Percentiles rank a stretch among this genome's conserved stretches.
These are phyloP conservation scores for Tricholoma sp. DNA, from an alignment of 768 basidiomycete genomes.

Conservation along the genomic window DNA sequence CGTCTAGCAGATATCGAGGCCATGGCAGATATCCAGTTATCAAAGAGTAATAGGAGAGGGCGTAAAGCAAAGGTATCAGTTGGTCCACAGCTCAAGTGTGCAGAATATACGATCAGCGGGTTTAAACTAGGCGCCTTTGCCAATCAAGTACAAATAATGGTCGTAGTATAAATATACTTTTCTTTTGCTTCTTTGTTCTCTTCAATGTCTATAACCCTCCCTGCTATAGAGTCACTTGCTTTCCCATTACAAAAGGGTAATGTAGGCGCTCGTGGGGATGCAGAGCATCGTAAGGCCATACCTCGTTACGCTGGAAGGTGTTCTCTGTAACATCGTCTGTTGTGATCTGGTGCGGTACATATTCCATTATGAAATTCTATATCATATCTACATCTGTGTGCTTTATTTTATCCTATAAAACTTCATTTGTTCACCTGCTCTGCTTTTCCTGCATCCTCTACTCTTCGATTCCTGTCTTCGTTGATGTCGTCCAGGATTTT, in stretches of 20 bases:
- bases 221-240: slow-evolving; percentile 72
- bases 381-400: not conserved
- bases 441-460: slow-evolving; percentile 32
- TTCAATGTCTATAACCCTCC: slow-evolving; percentile 40
- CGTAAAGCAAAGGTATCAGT: not conserved
- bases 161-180: slow-evolving; percentile 23
- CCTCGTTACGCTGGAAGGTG: slow-evolving; percentile 19
- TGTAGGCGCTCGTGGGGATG: slow-evolving; percentile 70
- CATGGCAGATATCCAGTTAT: slow-evolving; percentile 31
- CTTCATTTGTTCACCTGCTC: slow-evolving; percentile 16
- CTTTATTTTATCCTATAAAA: not conserved
- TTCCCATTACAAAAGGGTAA: slow-evolving; percentile 34
- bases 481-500: slow-evolving; percentile 82
- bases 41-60: not conserved
- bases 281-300: slow-evolving; percentile 36
- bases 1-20: slow-evolving; percentile 59
- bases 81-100: not conserved
- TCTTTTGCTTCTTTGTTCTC: slow-evolving; percentile 2
- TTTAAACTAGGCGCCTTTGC: not conserved
- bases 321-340: slow-evolving; percentile 16
- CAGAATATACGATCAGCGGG: not conserved
- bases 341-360: slow-evolving; percentile 27
- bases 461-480: slow-evolving; percentile 50
- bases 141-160: slow-evolving; percentile 12
- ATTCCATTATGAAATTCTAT: not conserved